A percentile compares a stretch with the other conserved stretches of the same genome.
These are phyloP conservation scores for Marasmius tenuissimus DNA, from an alignment of 1,284 basidiomycete genomes.

Conservation along the genomic window DNA sequence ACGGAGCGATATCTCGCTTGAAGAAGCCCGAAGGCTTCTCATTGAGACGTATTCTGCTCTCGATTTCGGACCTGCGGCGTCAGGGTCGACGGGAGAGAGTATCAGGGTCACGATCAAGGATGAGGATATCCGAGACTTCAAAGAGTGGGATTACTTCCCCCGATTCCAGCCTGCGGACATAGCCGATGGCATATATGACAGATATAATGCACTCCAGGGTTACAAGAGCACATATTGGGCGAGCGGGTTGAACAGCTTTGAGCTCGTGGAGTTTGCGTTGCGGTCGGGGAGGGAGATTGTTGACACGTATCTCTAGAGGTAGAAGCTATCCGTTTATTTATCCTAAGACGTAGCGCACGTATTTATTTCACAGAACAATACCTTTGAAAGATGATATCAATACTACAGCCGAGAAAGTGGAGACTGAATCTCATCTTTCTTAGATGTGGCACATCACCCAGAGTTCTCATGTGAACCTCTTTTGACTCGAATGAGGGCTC, in stretches of 20 bases:
- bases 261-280: slow-evolving; percentile 9
- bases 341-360: no score
- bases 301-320: not conserved
- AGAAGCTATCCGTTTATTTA: no score
- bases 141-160: slow-evolving; percentile 9
- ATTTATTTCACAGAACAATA: no score
- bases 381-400: no score
- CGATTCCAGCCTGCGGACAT: slow-evolving; percentile 1
- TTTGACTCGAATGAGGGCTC: no score
- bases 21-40: not conserved
- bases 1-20: not conserved
- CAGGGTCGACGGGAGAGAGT: not conserved
- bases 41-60: not conserved
- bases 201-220: slow-evolving; percentile 9
- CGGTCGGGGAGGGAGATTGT: slow-evolving; percentile 10
- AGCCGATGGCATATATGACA: slow-evolving; percentile 2
- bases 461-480: no score
- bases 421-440: no score
- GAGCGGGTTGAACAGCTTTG: slow-evolving; percentile 10
- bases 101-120: not conserved
- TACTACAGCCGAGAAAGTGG: no score
- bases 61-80: not conserved
- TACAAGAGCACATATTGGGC: slow-evolving; percentile 8
- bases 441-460: no score
- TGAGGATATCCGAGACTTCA: slow-evolving; percentile 4